A percentile compares a stretch with the other conserved stretches of the same genome.
Evolutionary conservation across 2,329 filamentous ascomycete species (phyloP).

Genomic region (Botrytis squamosa): DNA sequence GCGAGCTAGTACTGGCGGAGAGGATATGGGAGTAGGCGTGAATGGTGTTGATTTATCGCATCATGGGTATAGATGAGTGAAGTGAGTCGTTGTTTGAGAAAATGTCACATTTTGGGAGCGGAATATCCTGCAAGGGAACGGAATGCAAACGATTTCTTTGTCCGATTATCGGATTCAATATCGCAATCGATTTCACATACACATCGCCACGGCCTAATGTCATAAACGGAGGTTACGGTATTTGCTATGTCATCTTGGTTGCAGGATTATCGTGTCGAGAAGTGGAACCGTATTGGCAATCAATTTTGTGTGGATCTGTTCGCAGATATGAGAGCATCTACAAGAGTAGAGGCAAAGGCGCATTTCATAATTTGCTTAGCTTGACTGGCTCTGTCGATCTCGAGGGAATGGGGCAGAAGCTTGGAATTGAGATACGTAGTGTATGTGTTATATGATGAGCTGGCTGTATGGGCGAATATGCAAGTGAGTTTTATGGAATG

Average conservation of each 20-base stretch:
- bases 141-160: background rate
- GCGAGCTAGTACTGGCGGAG: background rate
- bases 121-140: background rate
- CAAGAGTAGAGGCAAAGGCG: background rate
- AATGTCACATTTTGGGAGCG: background rate
- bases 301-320: too few relatives aligned
- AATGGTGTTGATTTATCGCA: conserved; percentile 5
- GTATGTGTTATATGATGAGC: background rate
- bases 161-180: background rate
- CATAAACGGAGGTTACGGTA: background rate
- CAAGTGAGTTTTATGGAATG: conserved; percentile 1
- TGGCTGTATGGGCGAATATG: background rate
- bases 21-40: conserved; percentile 10
- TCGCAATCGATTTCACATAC: background rate
- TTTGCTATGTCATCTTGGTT: background rate
- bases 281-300: background rate
- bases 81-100: background rate
- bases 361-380: background rate
- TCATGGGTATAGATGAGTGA: background rate
- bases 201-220: background rate
- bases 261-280: background rate
- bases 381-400: background rate
- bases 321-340: background rate
- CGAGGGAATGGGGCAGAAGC: background rate
- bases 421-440: background rate